Percentiles rank a stretch among this genome's conserved stretches.
phyloP scores from a whole-genome alignment of 1,284 basidiomycete genomes.

The Papiliotrema laurentii region DNA sequence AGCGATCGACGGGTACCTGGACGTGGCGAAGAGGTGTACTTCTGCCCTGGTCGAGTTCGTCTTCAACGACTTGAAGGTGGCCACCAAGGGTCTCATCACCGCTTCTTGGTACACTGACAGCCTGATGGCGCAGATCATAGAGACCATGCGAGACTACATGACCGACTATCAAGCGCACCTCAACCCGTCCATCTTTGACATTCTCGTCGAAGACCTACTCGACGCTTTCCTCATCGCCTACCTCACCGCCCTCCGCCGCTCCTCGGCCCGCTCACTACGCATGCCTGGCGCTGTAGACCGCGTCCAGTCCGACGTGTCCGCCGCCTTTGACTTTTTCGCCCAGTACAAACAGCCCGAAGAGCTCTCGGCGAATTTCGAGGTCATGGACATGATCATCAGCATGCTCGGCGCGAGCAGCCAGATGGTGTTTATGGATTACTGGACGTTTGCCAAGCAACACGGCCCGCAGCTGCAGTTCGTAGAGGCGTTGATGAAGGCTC shows the following conservation, averaged over 20 bases:
- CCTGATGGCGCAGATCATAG: slow-evolving; percentile 69
- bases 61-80: slow-evolving; percentile 90
- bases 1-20: slow-evolving; percentile 96
- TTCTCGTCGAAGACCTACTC: slow-evolving; percentile 87
- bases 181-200: slow-evolving; percentile 84
- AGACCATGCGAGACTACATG: slow-evolving; percentile 96
- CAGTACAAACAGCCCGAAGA: slow-evolving; percentile 74
- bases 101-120: slow-evolving; percentile 67
- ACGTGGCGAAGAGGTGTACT: slow-evolving; percentile 95
- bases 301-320: slow-evolving; percentile 75
- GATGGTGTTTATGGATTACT: slow-evolving; percentile 90
- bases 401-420: slow-evolving; percentile 86
- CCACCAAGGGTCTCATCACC: slow-evolving; percentile 78
- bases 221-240: slow-evolving; percentile 89
- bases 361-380: slow-evolving; percentile 75
- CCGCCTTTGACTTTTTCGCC: slow-evolving; percentile 75
- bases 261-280: slow-evolving; percentile 65
- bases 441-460: slow-evolving; percentile 92
- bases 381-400: slow-evolving; percentile 77
- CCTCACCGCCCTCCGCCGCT: slow-evolving; percentile 78
- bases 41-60: slow-evolving; percentile 90
- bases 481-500: slow-evolving; percentile 79
- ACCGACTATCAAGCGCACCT: slow-evolving; percentile 85
- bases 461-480: slow-evolving; percentile 90
- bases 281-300: slow-evolving; percentile 79